A percentile compares a stretch with the other conserved stretches of the same genome.
Conservation (phyloP, 73 alveolate genomes). For the Blepharisma japonicum region DNA sequence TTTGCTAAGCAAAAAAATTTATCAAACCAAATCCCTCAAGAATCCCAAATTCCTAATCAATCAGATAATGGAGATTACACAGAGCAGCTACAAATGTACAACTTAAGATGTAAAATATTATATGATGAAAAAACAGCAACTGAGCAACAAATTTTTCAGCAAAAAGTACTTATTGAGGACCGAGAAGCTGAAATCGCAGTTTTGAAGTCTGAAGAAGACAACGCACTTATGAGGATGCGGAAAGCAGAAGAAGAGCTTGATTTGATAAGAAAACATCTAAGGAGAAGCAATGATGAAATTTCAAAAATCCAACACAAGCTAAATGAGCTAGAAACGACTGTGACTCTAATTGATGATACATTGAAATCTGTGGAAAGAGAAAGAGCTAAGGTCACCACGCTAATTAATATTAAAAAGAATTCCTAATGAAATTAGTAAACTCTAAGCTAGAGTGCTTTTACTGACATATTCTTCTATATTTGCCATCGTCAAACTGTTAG, state of each 20-base stretch:
- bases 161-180: not conserved
- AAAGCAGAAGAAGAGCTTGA: conserved; percentile 8
- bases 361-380: conserved; percentile 7
- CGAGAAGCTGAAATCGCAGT: not conserved
- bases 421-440: too few relatives aligned
- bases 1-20: conserved; percentile 13
- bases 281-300: not conserved
- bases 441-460: too few relatives aligned
- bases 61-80: not conserved
- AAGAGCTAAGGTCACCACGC: not conserved
- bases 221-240: not conserved
- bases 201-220: conserved; percentile 19
- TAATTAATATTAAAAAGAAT: not conserved
- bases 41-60: not conserved
- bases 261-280: not conserved
- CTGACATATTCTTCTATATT: too few relatives aligned
- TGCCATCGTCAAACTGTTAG: conserved; percentile 15
- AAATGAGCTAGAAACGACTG: not conserved
- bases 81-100: too few relatives aligned
- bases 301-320: not conserved
- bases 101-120: conserved; percentile 1
- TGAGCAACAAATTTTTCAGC: not conserved
- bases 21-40: not conserved
- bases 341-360: conserved; percentile 23
- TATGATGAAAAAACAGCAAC: conserved; percentile 1